A percentile compares a stretch with the other conserved stretches of the same genome.
Conservation (phyloP, 1,139 yeast species). For the Kodamaea arcana region DNA sequence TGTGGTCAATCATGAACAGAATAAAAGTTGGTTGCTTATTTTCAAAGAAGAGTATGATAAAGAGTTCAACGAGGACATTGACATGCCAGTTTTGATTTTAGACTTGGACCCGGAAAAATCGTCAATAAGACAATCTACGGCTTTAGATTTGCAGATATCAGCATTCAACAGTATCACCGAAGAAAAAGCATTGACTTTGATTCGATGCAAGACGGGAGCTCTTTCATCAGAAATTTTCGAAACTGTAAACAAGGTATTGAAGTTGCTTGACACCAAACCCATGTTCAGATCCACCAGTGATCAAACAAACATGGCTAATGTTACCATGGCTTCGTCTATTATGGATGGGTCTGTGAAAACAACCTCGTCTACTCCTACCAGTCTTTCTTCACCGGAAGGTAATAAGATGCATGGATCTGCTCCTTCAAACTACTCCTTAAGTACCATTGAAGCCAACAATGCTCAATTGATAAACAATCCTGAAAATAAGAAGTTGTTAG, state of each 20-base stretch:
- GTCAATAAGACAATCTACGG: conserved; percentile 32
- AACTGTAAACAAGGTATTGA: conserved; percentile 28
- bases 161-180: conserved; percentile 29
- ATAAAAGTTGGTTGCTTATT: conserved; percentile 37
- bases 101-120: conserved; percentile 23
- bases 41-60: conserved; percentile 40
- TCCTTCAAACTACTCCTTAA: conserved; percentile 11
- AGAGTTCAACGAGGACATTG: conserved; percentile 28
- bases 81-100: conserved; percentile 35
- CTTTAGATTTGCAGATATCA: conserved; percentile 38
- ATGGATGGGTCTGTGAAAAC: conserved; percentile 23
- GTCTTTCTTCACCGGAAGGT: conserved; percentile 21
- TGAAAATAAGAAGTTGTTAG: conserved; percentile 15
- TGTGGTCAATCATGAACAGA: conserved; percentile 31
- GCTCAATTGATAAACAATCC: conserved; percentile 13
- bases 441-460: conserved; percentile 12
- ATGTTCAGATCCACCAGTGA: conserved; percentile 17
- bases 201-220: conserved; percentile 31
- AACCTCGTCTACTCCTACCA: conserved; percentile 35
- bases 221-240: conserved; percentile 23
- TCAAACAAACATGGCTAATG: conserved; percentile 21
- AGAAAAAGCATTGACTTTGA: conserved; percentile 28
- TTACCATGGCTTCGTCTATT: conserved; percentile 36
- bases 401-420: conserved; percentile 4
- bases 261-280: conserved; percentile 17